These are phyloP conservation scores for Leishmania major DNA, from an alignment of 208 protist species.

Conservation along the genomic window DNA sequence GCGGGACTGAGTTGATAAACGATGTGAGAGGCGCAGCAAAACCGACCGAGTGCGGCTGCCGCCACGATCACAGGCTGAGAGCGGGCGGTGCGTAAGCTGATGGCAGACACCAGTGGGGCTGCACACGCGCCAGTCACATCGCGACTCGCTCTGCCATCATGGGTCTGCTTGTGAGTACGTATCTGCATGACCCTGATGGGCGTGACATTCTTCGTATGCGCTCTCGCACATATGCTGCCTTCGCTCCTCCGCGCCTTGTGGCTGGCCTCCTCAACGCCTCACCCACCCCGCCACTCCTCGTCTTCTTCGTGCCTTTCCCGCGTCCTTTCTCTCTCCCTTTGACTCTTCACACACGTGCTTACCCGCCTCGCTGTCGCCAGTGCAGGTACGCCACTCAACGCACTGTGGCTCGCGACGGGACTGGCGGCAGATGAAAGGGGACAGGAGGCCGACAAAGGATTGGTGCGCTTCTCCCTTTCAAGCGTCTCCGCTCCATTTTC, in stretches of 20 bases:
- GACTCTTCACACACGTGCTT: neutral
- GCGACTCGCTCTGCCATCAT: neutral
- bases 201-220: neutral
- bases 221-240: neutral
- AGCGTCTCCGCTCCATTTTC: neutral
- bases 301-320: neutral
- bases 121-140: neutral
- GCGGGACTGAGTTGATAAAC: neutral
- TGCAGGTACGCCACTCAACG: neutral
- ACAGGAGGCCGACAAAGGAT: neutral
- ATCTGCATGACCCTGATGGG: neutral
- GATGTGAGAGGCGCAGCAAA: neutral
- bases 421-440: neutral
- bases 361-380: neutral
- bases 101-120: neutral
- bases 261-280: neutral
- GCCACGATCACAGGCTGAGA: neutral
- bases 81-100: neutral
- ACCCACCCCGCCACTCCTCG: neutral
- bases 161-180: neutral
- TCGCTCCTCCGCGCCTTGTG: neutral
- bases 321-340: neutral
- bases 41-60: neutral
- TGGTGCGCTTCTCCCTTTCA: neutral
- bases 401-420: neutral